These are phyloP conservation scores for Alternaria viburni DNA, from an alignment of 2,329 filamentous ascomycete genomes.

Conservation along the genomic window DNA sequence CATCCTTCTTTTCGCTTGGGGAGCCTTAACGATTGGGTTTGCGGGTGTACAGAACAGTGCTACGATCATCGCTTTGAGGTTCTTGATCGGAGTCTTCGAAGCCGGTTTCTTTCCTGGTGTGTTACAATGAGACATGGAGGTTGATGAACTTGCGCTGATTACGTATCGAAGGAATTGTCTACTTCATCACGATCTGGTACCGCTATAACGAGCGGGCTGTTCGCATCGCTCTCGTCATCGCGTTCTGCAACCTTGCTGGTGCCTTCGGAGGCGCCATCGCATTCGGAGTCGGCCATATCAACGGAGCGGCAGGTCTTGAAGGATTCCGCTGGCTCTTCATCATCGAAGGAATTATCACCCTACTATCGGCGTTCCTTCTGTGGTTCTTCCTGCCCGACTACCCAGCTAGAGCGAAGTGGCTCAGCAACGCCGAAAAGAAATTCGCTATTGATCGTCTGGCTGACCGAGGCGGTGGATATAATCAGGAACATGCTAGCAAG, in stretches of 20 bases:
- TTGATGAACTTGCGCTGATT: background rate
- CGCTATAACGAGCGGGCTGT: constrained; percentile 61
- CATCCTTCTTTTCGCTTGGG: constrained; percentile 53
- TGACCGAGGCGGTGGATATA: background rate
- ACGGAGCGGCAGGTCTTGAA: constrained; percentile 40
- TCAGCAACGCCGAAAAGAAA: constrained; percentile 28
- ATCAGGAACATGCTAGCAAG: background rate
- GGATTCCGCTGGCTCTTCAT: constrained; percentile 35
- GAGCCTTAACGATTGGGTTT: constrained; percentile 53
- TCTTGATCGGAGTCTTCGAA: constrained; percentile 43
- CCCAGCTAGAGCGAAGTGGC: constrained; percentile 55
- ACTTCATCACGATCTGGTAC: constrained; percentile 65
- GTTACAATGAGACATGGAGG: background rate
- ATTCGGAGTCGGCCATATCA: constrained; percentile 55
- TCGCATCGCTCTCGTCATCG: constrained; percentile 56
- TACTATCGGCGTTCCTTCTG: constrained; percentile 36
- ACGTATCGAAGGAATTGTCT: constrained; percentile 39
- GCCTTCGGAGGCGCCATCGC: constrained; percentile 63
- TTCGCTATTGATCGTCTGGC: constrained; percentile 4
- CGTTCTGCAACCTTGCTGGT: constrained; percentile 55
- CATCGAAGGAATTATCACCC: constrained; percentile 14
- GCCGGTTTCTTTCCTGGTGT: constrained; percentile 21
- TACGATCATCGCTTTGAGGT: constrained; percentile 48
- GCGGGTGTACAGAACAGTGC: constrained; percentile 50
- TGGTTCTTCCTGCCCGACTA: constrained; percentile 58